Conservation (phyloP, 768 basidiomycete genomes). For the Coprinopsis cinerea region DNA sequence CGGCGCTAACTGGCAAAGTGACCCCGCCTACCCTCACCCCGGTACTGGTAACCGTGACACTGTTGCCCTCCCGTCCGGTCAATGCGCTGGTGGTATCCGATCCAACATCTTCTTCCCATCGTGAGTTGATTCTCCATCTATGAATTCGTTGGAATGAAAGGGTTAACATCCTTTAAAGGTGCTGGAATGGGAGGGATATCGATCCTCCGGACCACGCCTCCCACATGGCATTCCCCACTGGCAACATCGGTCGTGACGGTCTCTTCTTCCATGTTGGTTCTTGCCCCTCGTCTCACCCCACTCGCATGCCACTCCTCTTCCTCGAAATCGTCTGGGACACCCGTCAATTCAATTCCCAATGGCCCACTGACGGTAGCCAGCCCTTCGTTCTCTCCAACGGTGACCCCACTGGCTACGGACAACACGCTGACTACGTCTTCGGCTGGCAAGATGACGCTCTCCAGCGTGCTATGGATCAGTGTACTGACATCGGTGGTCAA, state of each 20-base stretch:
- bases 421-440: slow-evolving; percentile 6
- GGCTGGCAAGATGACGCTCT: slow-evolving; percentile 4
- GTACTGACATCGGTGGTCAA: background rate
- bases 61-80: background rate
- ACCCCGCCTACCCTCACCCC: slow-evolving; percentile 3
- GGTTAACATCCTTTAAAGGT: background rate
- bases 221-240: slow-evolving; percentile 9
- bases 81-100: slow-evolving; percentile 7
- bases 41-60: slow-evolving; percentile 8
- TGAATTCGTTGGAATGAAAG: background rate
- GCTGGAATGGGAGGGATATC: slow-evolving; percentile 10
- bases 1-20: slow-evolving; percentile 5
- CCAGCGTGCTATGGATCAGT: slow-evolving; percentile 4
- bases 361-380: slow-evolving; percentile 4
- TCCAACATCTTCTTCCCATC: slow-evolving; percentile 12
- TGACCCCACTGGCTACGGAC: too few relatives aligned
- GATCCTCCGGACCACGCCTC: slow-evolving; percentile 6
- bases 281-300: slow-evolving; percentile 6
- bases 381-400: slow-evolving; percentile 5
- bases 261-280: slow-evolving; percentile 6
- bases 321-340: slow-evolving; percentile 10
- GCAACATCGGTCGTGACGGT: slow-evolving; percentile 5
- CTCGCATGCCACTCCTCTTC: slow-evolving; percentile 7
- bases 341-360: slow-evolving; percentile 4
- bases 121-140: background rate